Evolutionary conservation across 805 yeast genomes (phyloP), one percentile per base, ranked within the genome.

Genomic region (Wickerhamomyces hampshirensis): DNA sequence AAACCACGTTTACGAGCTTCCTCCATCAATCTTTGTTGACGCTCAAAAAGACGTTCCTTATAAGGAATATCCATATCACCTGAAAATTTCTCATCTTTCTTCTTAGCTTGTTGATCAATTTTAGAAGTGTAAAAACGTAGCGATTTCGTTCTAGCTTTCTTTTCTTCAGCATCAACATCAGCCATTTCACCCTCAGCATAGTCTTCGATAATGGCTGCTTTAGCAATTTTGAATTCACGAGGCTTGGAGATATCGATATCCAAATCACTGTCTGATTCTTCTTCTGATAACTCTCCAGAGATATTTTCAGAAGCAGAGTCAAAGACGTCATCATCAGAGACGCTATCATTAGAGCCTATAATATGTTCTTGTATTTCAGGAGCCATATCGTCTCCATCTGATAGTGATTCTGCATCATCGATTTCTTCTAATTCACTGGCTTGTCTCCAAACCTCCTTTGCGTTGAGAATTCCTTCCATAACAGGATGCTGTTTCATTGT

Each of bases 81-180:
- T 30, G 76, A 69, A 43, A 66, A 73, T 47, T 64, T 69, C 31
- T 80, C 80, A 29, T 63, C 66, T 42, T 74, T 73, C 59, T 81
- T 82, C 48, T 69, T 68, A 18, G 73, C 79, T 35, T 80, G 81
- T 63, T 89, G 95, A 59, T 88, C 96, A 60, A 93, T 89, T 62
- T 91, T 89, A 40, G 98, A 85, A 1, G 98, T 93, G 71, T 93
- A 93, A 77, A 93, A 93, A 42, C 98, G 80, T 51, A 93, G 74
- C 2, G 95, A 73, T 55, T 76, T 77, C 67, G 81, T 84, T 50
- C 94, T 78, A 15, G 79, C 74, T 40, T 73, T 75, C 65, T 89
- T 91, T 40, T 88, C 98, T 53, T 86, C 95, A 30, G 73, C 71
- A 60, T 93, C 98, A 32, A 87, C 79, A 18, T 78, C 93, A 34